phyloP scores from a whole-genome alignment of 2,329 filamentous ascomycete species.

The Talaromyces sp. region DNA sequence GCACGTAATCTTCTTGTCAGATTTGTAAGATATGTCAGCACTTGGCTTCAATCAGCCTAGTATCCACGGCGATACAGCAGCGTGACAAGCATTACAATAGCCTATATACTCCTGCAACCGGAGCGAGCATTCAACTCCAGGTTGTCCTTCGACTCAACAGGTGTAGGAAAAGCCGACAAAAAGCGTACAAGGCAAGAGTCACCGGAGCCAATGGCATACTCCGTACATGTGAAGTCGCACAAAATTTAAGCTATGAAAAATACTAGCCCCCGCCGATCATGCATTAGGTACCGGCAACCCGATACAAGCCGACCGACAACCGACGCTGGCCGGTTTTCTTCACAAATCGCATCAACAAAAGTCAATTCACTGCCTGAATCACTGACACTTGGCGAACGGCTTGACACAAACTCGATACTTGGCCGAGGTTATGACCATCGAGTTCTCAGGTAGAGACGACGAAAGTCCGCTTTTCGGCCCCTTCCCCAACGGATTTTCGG shows the following conservation, averaged over 20 bases:
- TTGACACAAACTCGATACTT: background rate
- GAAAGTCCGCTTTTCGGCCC: slow-evolving; percentile 3
- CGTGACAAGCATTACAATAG: background rate
- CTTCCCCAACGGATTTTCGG: slow-evolving; percentile 1
- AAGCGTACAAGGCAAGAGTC: background rate
- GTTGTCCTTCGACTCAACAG: background rate
- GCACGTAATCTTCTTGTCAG: background rate
- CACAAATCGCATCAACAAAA: background rate
- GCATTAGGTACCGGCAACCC: slow-evolving; percentile 2
- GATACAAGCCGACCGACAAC: background rate
- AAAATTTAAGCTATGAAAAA: background rate
- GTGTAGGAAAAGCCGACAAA: background rate
- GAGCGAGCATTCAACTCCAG: background rate
- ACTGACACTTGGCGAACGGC: no score
- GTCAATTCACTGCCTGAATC: no score
- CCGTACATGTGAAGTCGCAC: background rate
- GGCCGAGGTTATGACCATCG: background rate
- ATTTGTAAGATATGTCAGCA: background rate
- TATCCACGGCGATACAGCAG: background rate
- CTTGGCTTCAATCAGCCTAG: background rate
- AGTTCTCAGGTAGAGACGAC: background rate
- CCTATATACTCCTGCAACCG: background rate
- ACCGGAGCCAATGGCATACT: background rate
- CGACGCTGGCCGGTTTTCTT: slow-evolving; percentile 6
- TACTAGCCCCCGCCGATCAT: background rate